Conservation (phyloP, 2,329 filamentous ascomycete genomes). For the Fusarium floridanum region DNA sequence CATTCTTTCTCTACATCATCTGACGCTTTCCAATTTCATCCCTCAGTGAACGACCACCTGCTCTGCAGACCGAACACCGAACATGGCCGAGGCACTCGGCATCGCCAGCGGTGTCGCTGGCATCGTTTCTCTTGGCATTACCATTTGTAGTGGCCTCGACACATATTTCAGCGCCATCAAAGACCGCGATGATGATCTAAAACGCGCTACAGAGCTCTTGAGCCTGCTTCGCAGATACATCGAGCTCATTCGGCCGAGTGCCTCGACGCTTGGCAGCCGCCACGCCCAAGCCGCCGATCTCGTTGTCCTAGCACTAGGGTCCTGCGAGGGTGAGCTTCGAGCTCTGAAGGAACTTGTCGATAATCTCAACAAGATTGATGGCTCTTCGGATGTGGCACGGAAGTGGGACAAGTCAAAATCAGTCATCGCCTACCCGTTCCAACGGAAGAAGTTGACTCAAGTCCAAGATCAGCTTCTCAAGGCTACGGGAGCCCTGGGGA, state of each 20-base stretch:
- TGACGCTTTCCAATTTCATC: neutral
- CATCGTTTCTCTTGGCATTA: constrained; percentile 1
- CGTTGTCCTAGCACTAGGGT: accelerated
- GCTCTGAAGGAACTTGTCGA: accelerated
- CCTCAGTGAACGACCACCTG: too few relatives aligned
- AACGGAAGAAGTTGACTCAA: neutral
- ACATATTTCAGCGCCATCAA: neutral
- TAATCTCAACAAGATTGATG: neutral
- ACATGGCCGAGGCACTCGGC: constrained; percentile 3
- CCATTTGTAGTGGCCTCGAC: neutral
- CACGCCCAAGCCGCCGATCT: neutral
- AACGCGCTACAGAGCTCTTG: accelerated
- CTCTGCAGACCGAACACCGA: too few relatives aligned
- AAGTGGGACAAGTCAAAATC: neutral
- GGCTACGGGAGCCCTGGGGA: neutral
- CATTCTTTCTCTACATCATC: neutral
- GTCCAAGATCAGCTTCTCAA: neutral
- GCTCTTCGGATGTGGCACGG: neutral
- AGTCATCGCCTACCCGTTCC: neutral
- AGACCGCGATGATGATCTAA: neutral
- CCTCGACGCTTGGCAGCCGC: accelerated
- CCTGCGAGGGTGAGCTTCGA: neutral
- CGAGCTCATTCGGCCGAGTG: neutral
- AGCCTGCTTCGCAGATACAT: neutral
- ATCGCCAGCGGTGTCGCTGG: constrained; percentile 11